Percentiles rank a stretch among this genome's conserved stretches.
These are phyloP conservation scores for Entomortierella chlamydospora DNA, from an alignment of 192 early-diverging fungal species.

Conservation along the genomic window DNA sequence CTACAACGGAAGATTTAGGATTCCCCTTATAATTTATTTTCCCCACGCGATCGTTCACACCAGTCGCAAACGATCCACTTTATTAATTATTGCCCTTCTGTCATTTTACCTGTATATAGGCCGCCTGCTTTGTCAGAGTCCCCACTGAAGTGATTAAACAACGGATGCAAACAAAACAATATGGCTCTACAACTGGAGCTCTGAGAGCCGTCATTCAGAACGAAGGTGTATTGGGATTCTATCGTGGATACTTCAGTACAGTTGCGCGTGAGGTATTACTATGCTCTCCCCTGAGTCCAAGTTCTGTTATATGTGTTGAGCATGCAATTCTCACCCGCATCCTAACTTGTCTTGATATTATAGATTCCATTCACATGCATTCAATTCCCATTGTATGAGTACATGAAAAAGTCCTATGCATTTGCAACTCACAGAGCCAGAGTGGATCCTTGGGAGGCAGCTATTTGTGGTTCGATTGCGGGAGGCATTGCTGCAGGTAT, in stretches of 20 bases:
- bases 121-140: constrained; percentile 91
- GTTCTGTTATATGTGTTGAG: background rate
- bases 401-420: constrained; percentile 76
- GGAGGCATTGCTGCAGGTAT: constrained; percentile 90
- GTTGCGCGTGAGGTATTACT: constrained; percentile 84
- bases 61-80: background rate
- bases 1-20: constrained; percentile 18
- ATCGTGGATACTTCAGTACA: constrained; percentile 91
- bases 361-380: constrained; percentile 96
- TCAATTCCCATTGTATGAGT: constrained; percentile 97
- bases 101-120: constrained; percentile 50
- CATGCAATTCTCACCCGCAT: no score
- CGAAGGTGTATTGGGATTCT: constrained; percentile 89
- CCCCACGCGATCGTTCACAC: constrained; percentile 2
- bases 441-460: constrained; percentile 83
- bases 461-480: constrained; percentile 86
- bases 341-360: no score
- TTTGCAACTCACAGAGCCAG: constrained; percentile 52
- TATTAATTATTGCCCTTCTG: no score
- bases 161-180: constrained; percentile 92
- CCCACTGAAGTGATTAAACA: constrained; percentile 98
- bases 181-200: constrained; percentile 69
- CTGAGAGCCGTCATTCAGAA: constrained; percentile 69
- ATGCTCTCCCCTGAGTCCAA: background rate
- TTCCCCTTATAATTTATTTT: background rate